Base-by-base conservation (phyloP, 1,139 yeast genomes). In the Geotrichum klebahnii region DNA sequence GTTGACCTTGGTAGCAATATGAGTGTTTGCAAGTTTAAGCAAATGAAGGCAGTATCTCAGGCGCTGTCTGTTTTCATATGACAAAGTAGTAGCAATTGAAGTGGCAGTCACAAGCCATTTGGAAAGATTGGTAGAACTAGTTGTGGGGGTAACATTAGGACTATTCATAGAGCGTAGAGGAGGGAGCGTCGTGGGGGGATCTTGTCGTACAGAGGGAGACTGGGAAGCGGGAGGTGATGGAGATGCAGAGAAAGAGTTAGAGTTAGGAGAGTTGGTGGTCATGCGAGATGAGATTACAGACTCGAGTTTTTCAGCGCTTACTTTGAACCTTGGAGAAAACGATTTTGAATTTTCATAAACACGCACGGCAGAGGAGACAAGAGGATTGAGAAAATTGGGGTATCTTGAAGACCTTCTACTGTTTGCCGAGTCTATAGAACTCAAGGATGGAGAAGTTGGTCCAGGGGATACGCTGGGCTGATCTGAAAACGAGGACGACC, bases 21-120 rank as follows among this genome's bases (percentile, higher is more conserved):
- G 84, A 55, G 80, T 82, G 61, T 84, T 87, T 6, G 96, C 95
- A 43, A 85, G 73, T 62, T 83, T 80, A 53, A 87, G 72, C 55
- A 88, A 70, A 55, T 84, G 87, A 51, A 87, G 71, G 59, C 94
- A 82, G 52, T 87, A 82, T 46, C 86, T 79, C 47, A 87, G 67
- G 55, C 88, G 75, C 58, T 80, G 81, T 8, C 82, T 80, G 3
- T 89, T 81, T 59, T 86, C 95, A 47, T 75, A 73, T 1, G 83
- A 75, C 61, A 79, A 68, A 42, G 77, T 60, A 5, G 51, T 38
- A 10, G 73, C 73, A 38, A 74, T 59, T 9, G 74, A 74, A 10
- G 75, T 69, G 32, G 76, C 75, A 32, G 71, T 67, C 17, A 67
- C 63, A 12, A 71, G 45, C 50, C 50, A 46, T 17, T 34, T 34